Evolutionary conservation across 441 rosid species (phyloP).

Genomic region (Bocquillonia castaneifolia): DNA sequence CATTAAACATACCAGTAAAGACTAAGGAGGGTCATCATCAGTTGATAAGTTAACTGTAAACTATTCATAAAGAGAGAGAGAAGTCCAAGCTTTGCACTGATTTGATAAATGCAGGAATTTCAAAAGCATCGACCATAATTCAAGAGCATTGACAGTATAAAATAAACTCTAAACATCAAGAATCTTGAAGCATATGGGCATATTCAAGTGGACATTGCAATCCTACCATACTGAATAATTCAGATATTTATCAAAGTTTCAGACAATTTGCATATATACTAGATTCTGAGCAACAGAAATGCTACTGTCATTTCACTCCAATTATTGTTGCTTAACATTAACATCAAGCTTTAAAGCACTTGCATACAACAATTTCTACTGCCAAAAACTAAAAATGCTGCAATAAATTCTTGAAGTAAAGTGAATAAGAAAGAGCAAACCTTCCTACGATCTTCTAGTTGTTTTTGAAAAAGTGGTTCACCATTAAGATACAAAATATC

Average conservation of each 20-base stretch:
- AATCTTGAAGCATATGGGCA: neutral
- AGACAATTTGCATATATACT: neutral
- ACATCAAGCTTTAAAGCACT: conserved; percentile 12
- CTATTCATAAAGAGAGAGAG: neutral
- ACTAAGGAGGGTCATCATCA: neutral
- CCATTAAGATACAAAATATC: conserved; percentile 79
- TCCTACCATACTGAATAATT: neutral
- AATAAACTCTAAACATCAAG: neutral
- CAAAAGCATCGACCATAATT: neutral
- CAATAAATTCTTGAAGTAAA: neutral
- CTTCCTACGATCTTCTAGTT: conserved; percentile 72
- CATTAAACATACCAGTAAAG: neutral
- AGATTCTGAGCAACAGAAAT: neutral
- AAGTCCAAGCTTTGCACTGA: conserved; percentile 4
- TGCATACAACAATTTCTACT: conserved; percentile 1
- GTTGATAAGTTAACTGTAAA: conserved; percentile 2
- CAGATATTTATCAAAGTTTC: neutral
- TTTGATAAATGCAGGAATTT: neutral
- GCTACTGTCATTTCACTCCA: neutral
- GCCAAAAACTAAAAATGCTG: neutral
- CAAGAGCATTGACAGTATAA: neutral
- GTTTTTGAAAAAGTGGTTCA: conserved; percentile 66
- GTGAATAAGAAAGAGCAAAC: conserved; percentile 31
- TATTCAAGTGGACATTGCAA: neutral
- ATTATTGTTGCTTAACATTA: neutral